phyloP scores from a whole-genome alignment of 306 rosid species.

The Calophaca sinica region DNA sequence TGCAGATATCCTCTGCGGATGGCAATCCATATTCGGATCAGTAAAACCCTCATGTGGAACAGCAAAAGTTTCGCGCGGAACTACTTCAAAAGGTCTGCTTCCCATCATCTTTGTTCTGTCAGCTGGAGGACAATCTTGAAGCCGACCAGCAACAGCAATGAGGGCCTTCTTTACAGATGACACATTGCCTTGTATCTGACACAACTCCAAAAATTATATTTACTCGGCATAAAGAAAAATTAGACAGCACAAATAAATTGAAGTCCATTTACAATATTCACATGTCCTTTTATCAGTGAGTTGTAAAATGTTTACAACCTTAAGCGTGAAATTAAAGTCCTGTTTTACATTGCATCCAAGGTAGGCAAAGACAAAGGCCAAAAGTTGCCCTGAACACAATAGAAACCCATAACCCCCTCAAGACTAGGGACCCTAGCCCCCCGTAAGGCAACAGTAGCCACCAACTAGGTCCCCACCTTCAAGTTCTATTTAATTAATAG shows the following conservation, averaged over 20 bases:
- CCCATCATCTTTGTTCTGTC: constrained; percentile 65
- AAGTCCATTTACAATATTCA: constrained; percentile 31
- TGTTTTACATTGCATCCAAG: constrained; percentile 5
- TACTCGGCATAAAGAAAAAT: constrained; percentile 19
- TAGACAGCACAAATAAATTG: constrained; percentile 28
- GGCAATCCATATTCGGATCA: constrained; percentile 57
- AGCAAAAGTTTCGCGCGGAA: constrained; percentile 48
- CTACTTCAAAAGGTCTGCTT: constrained; percentile 64
- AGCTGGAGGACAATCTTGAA: constrained; percentile 67
- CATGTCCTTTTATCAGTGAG: constrained; percentile 14
- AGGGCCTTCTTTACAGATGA: constrained; percentile 83
- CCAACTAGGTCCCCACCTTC: background rate
- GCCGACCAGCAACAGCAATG: constrained; percentile 74
- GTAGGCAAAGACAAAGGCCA: constrained; percentile 22
- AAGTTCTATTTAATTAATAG: constrained; percentile 5
- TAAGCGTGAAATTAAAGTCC: constrained; percentile 8
- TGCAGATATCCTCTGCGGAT: constrained; percentile 54
- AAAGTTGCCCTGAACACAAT: constrained; percentile 7
- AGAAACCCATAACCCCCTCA: constrained; percentile 9
- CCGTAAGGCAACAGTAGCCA: background rate
- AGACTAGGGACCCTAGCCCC: background rate
- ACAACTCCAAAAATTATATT: constrained; percentile 36
- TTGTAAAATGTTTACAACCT: constrained; percentile 19
- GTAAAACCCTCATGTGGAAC: constrained; percentile 45
- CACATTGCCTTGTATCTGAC: constrained; percentile 86